Conservation (phyloP, 352 stramenopile species). For the Globisporangium uncinulatum region DNA sequence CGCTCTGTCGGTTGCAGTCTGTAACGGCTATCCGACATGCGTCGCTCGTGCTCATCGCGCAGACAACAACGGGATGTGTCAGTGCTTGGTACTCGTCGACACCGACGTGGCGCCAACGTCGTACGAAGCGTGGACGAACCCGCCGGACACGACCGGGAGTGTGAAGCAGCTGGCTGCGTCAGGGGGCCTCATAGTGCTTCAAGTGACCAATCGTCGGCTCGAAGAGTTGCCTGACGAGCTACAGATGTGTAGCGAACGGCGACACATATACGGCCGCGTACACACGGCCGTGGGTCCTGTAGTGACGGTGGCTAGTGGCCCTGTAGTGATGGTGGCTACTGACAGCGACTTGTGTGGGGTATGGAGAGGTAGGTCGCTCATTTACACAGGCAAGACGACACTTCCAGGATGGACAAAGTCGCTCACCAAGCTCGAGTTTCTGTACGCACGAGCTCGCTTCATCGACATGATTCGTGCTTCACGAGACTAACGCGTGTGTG, state of each 20-base stretch:
- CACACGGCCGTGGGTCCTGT: neutral
- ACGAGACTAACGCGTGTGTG: neutral
- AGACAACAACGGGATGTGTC: conserved; percentile 16
- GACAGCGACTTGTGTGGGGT: no score
- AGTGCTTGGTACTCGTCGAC: conserved; percentile 33
- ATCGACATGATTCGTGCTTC: neutral
- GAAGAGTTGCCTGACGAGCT: conserved; percentile 20
- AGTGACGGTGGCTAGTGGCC: neutral
- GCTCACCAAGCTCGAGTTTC: conserved; percentile 29
- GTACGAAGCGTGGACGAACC: conserved; percentile 21
- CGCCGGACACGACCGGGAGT: conserved; percentile 16
- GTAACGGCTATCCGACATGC: conserved; percentile 20
- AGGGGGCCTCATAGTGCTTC: conserved; percentile 29
- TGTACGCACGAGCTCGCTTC: conserved; percentile 20
- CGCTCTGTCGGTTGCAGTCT: conserved; percentile 9
- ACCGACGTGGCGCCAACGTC: conserved; percentile 9
- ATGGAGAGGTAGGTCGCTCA: conserved; percentile 21
- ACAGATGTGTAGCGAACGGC: conserved; percentile 19
- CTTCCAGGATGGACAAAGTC: conserved; percentile 22
- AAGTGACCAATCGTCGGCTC: conserved; percentile 33
- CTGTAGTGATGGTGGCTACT: neutral
- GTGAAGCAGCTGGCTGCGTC: conserved; percentile 19
- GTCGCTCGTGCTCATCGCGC: conserved; percentile 16
- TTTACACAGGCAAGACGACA: conserved; percentile 19
- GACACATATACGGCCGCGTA: conserved; percentile 29